Percentiles rank a stretch among this genome's conserved stretches.
phyloP scores from a whole-genome alignment of 768 basidiomycete species.

The Cyclocybe aegerita region DNA sequence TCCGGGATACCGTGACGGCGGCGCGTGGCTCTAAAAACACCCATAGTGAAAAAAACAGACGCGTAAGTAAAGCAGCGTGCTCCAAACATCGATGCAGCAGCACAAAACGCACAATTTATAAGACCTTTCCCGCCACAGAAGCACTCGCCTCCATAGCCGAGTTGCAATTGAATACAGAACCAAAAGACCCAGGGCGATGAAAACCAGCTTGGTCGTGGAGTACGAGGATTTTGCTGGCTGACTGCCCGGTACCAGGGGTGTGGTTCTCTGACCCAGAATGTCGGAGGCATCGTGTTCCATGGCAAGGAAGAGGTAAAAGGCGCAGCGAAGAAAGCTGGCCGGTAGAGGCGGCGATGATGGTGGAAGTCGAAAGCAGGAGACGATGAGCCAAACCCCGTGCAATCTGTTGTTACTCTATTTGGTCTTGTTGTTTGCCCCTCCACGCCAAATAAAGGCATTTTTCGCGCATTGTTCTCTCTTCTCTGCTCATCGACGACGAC shows the following conservation, averaged over 20 bases:
- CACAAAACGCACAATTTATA: constrained; percentile 57
- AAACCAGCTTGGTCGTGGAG: constrained; percentile 38
- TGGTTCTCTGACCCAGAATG: constrained; percentile 62
- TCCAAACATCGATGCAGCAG: neutral
- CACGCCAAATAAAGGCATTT: constrained; percentile 19
- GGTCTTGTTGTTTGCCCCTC: constrained; percentile 24
- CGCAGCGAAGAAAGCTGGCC: constrained; percentile 29
- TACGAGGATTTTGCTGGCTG: constrained; percentile 33
- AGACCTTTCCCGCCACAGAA: constrained; percentile 60
- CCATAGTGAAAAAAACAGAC: constrained; percentile 10
- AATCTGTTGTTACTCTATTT: constrained; percentile 30
- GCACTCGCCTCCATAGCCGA: constrained; percentile 44
- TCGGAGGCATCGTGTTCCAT: constrained; percentile 73
- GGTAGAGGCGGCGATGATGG: constrained; percentile 32
- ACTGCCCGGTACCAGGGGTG: constrained; percentile 32
- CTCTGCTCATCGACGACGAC: constrained; percentile 9
- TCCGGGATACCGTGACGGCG: constrained; percentile 84
- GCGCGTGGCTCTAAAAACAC: constrained; percentile 56
- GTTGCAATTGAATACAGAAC: constrained; percentile 34
- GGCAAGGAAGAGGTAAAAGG: constrained; percentile 24
- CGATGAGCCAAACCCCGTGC: constrained; percentile 18
- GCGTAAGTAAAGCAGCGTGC: constrained; percentile 13
- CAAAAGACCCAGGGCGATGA: constrained; percentile 35
- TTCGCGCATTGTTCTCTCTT: constrained; percentile 8
- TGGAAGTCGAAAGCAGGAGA: constrained; percentile 29